Base-by-base conservation (phyloP, 495 filamentous ascomycete species). In the Diplogelasinospora grovesii region DNA sequence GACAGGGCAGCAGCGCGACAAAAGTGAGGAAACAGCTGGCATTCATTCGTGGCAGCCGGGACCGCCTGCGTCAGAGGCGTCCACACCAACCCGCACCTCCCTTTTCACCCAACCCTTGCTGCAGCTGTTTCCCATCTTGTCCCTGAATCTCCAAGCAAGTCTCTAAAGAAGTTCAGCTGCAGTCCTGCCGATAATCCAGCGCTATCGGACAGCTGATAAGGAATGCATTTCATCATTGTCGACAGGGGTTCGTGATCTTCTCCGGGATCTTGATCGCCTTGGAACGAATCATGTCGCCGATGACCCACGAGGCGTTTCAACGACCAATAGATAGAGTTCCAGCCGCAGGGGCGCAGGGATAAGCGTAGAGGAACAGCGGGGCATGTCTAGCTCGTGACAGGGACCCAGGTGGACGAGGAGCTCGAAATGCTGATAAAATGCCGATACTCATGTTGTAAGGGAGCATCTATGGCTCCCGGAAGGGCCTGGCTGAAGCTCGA, bases 181-280 rank as follows among this genome's bases (percentile, higher is more conserved):
- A 38, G 18, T 38, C 27, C n/a, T 6, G 22, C 25, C 27, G 22
- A 13, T 27, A 36, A 5, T 18, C 16, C 16, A 34, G 41, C 43
- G 43, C 24, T 35, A 42, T 41, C 36, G 41, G 22, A n/a, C 22
- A 16, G 15, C 39, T 27, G 43, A 49, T 41, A 50, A 48, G 45
- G 13, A 37, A 34, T 13, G 21, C 13, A 48, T 50, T 46, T 43
- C 47, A 50, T 54, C 51, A 54, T 50, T 20, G 20, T 16, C 19
- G 36, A 27, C 43, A 46, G 49, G 50, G 54, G 54, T 46, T 29
- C 10, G 23, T 27, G 48, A 57, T 54, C 54, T 35, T 40, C 50
- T 34, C 30, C 21, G 26, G 50, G 54, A 45, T 51, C 25, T 20
- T 34, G 32, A 39, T 39, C 18, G 19, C 8, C 21, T 16, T 32